A percentile compares a stretch with the other conserved stretches of the same genome.
These are phyloP conservation scores for Balamuthia mandrillaris DNA, from an alignment of 208 protist genomes.

Conservation along the genomic window DNA sequence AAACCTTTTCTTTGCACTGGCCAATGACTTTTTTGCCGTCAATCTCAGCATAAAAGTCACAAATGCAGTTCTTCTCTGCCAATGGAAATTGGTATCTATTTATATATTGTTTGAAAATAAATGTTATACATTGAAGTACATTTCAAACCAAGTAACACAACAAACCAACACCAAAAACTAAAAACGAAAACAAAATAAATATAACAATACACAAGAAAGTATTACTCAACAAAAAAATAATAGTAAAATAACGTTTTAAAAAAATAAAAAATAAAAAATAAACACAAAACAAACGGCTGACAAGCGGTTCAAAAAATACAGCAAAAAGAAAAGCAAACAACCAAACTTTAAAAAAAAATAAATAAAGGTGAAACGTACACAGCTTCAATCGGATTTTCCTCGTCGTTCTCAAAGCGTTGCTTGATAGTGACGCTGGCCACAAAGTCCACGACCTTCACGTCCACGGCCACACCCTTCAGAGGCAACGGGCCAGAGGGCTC, in stretches of 20 bases:
- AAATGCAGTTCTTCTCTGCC: conserved; percentile 64
- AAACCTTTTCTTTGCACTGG: conserved; percentile 60
- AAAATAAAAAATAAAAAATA: neutral
- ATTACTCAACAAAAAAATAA: neutral
- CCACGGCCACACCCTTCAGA: neutral
- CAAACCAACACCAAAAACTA: neutral
- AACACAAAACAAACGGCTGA: neutral
- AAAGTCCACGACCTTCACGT: neutral
- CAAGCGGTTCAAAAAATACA: neutral
- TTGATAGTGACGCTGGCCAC: neutral
- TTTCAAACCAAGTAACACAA: neutral
- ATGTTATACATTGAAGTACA: neutral
- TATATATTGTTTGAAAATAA: neutral
- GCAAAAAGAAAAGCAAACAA: neutral
- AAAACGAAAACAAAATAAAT: neutral
- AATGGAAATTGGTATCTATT: conserved; percentile 64
- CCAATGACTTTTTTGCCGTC: conserved; percentile 66
- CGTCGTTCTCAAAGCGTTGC: conserved; percentile 11
- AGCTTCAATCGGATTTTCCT: conserved; percentile 2
- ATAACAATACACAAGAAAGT: neutral
- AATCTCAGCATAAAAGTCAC: conserved; percentile 66
- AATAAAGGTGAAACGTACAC: neutral
- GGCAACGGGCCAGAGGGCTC: too few relatives aligned
- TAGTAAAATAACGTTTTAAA: neutral
- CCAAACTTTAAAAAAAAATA: neutral